Conservation (phyloP, 345 rosid genomes). For the Capsella bursapastoris region DNA sequence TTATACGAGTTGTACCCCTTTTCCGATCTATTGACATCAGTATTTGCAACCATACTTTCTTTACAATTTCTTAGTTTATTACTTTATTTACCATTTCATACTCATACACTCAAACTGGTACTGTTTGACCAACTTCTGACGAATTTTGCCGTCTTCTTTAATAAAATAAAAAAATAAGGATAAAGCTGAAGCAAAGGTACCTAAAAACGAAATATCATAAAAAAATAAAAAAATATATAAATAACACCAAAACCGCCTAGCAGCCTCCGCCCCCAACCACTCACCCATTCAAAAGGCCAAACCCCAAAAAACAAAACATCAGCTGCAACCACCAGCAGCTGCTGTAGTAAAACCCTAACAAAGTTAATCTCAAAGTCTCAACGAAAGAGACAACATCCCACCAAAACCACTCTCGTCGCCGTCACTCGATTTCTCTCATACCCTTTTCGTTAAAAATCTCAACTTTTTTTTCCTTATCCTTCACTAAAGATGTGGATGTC, state of each 20-base stretch:
- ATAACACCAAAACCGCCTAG: background rate
- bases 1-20: too few relatives aligned
- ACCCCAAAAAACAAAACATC: background rate
- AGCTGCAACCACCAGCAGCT: background rate
- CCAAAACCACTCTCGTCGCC: background rate
- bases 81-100: too few relatives aligned
- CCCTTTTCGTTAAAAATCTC: background rate
- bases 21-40: background rate
- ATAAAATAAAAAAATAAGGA: background rate
- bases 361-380: background rate
- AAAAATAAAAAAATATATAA: constrained; percentile 18
- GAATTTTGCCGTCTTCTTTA: background rate
- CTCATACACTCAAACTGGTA: background rate
- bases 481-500: constrained; percentile 6
- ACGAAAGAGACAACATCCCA: constrained; percentile 28
- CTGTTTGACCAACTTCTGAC: constrained; percentile 26
- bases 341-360: constrained; percentile 32
- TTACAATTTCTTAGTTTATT: too few relatives aligned
- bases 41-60: too few relatives aligned
- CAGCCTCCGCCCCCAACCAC: constrained; percentile 39
- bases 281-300: constrained; percentile 30
- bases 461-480: background rate
- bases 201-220: constrained; percentile 3
- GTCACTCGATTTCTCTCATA: background rate
- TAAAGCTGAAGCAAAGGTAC: background rate